These are phyloP conservation scores for Oryza brachyantha DNA, from an alignment of 176 grass and related monocot genomes.

Conservation along the genomic window DNA sequence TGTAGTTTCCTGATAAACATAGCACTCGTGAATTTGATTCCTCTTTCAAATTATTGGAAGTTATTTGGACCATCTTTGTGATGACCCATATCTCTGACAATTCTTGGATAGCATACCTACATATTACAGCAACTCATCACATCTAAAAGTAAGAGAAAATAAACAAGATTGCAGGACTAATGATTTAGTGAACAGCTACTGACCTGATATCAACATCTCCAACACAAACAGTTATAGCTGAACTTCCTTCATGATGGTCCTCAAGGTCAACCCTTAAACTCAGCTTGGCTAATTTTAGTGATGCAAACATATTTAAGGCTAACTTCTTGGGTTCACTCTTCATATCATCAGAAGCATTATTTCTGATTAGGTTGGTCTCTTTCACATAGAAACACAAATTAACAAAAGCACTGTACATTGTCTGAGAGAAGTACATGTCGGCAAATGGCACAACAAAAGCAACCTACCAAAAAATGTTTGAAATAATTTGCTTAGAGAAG, in stretches of 20 bases:
- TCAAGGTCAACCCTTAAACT: conserved; percentile 64
- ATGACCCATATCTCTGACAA: conserved; percentile 55
- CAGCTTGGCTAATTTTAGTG: conserved; percentile 59
- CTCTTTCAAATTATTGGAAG: conserved; percentile 46
- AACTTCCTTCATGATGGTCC: conserved; percentile 44
- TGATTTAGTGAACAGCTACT: conserved; percentile 30
- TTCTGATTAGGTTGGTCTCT: conserved; percentile 36
- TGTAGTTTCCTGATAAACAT: conserved; percentile 56
- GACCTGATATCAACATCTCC: conserved; percentile 62
- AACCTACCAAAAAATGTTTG: conserved; percentile 54
- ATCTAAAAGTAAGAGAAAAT: conserved; percentile 24
- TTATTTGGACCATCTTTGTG: conserved; percentile 48
- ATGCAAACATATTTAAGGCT: conserved; percentile 45
- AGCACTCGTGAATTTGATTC: conserved; percentile 41
- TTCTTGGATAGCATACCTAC: conserved; percentile 65
- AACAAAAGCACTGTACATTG: conserved; percentile 58
- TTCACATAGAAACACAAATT: conserved; percentile 39
- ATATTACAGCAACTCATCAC: conserved; percentile 30
- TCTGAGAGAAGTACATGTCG: conserved; percentile 56
- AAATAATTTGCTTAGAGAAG: conserved; percentile 18
- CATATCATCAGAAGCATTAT: conserved; percentile 27
- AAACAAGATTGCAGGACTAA: conserved; percentile 20
- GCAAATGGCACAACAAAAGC: conserved; percentile 51
- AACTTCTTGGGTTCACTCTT: conserved; percentile 30
- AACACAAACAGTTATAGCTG: conserved; percentile 47